A percentile compares a stretch with the other conserved stretches of the same genome.
phyloP scores from a whole-genome alignment of 768 basidiomycete species.

The Rickenella mellea region DNA sequence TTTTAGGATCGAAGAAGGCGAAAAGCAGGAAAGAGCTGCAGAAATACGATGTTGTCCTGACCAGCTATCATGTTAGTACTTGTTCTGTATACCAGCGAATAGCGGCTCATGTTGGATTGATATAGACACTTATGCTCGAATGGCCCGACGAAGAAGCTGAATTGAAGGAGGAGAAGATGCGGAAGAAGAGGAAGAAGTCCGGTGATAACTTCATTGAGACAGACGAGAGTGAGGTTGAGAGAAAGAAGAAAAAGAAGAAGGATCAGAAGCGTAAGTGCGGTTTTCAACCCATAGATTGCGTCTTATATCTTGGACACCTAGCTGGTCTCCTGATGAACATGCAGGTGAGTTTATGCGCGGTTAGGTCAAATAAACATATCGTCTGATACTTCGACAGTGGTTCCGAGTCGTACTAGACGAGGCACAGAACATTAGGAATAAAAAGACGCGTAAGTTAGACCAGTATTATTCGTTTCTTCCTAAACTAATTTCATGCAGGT shows the following conservation, averaged over 20 bases:
- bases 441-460: slow-evolving; percentile 29
- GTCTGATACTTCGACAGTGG: slow-evolving; percentile 22
- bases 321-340: slow-evolving; percentile 42
- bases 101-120: slow-evolving; percentile 7
- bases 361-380: not conserved
- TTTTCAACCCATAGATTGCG: slow-evolving; percentile 17
- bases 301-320: slow-evolving; percentile 10
- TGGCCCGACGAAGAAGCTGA: slow-evolving; percentile 41
- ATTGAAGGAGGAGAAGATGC: slow-evolving; percentile 28
- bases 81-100: slow-evolving; percentile 8
- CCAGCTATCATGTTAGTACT: slow-evolving; percentile 31
- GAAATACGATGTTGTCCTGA: slow-evolving; percentile 54
- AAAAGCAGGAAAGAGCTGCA: slow-evolving; percentile 38
- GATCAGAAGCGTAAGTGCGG: slow-evolving; percentile 24
- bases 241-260: slow-evolving; percentile 20
- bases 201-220: slow-evolving; percentile 17
- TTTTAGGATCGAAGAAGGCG: slow-evolving; percentile 30
- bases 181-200: slow-evolving; percentile 12
- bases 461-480: not conserved
- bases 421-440: slow-evolving; percentile 37
- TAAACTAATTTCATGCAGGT: slow-evolving; percentile 21
- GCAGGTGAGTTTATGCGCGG: slow-evolving; percentile 22
- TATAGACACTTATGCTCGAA: slow-evolving; percentile 45
- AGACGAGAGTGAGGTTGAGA: slow-evolving; percentile 9
- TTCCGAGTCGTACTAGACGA: slow-evolving; percentile 48